These are phyloP conservation scores for Paxillus rubicundulus DNA, from an alignment of 768 basidiomycete species.

Conservation along the genomic window DNA sequence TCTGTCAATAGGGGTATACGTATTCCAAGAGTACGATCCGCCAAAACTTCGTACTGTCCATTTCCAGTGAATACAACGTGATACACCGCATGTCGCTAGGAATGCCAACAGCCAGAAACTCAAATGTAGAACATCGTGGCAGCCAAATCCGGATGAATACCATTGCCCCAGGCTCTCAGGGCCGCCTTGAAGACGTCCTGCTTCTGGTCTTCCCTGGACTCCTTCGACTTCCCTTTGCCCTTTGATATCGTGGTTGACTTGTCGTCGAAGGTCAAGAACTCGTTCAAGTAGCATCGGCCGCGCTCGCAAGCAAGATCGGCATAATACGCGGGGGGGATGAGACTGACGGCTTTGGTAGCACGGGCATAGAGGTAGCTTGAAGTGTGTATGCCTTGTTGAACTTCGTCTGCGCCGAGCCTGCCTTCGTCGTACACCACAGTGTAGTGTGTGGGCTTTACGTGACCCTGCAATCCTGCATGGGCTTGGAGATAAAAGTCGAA, in stretches of 20 bases:
- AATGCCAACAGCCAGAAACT: constrained; percentile 4
- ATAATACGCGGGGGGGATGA: constrained; percentile 79
- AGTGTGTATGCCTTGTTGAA: constrained; percentile 72
- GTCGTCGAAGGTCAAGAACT: constrained; percentile 58
- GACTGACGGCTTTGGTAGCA: constrained; percentile 80
- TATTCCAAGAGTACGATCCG: neutral
- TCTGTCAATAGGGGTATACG: no score
- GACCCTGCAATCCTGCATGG: constrained; percentile 71
- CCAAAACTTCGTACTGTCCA: neutral
- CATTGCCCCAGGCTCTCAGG: constrained; percentile 46
- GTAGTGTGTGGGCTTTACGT: constrained; percentile 74
- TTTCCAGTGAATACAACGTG: no score
- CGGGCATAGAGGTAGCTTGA: constrained; percentile 75
- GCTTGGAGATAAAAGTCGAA: constrained; percentile 73
- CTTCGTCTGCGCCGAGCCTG: constrained; percentile 59
- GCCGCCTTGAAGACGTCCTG: constrained; percentile 20
- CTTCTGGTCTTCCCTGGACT: constrained; percentile 30
- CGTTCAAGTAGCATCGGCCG: constrained; percentile 72
- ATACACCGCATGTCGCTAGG: neutral
- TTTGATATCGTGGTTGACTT: constrained; percentile 41
- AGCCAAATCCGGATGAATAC: constrained; percentile 54
- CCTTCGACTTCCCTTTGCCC: constrained; percentile 34
- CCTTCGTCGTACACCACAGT: constrained; percentile 80
- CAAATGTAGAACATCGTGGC: constrained; percentile 78
- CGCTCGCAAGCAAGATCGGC: constrained; percentile 83